Percentiles rank a stretch among this genome's conserved stretches.
phyloP scores from a whole-genome alignment of 2,329 filamentous ascomycete genomes.

The Penicillium sp. region DNA sequence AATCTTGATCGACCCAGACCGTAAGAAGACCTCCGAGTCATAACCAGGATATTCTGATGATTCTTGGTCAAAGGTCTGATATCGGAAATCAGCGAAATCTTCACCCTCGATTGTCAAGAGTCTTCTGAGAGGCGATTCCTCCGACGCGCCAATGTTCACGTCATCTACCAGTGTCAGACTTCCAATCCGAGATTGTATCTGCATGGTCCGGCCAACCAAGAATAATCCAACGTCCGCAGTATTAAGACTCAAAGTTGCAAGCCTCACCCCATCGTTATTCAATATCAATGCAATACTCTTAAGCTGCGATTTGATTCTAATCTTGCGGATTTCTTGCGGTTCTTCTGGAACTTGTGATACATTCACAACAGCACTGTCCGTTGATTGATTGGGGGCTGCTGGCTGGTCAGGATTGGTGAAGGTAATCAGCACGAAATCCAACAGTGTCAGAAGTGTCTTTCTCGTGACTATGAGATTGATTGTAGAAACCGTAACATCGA shows the following conservation, averaged over 20 bases:
- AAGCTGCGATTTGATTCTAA: slow-evolving; percentile 87
- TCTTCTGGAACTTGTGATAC: slow-evolving; percentile 23
- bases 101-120: slow-evolving; percentile 93
- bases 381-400: slow-evolving; percentile 28
- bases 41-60: slow-evolving; percentile 84
- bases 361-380: slow-evolving; percentile 27
- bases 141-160: slow-evolving; percentile 82
- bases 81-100: slow-evolving; percentile 93
- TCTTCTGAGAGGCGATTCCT: slow-evolving; percentile 74
- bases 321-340: slow-evolving; percentile 60
- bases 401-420: slow-evolving; percentile 67
- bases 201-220: slow-evolving; percentile 79
- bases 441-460: slow-evolving; percentile 81
- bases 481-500: slow-evolving; percentile 86
- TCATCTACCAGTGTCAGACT: slow-evolving; percentile 89
- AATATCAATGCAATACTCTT: slow-evolving; percentile 91
- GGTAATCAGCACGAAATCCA: slow-evolving; percentile 91
- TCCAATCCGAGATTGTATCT: slow-evolving; percentile 79
- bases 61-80: slow-evolving; percentile 84
- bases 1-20: slow-evolving; percentile 91
- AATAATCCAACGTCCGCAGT: slow-evolving; percentile 90
- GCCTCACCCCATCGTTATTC: slow-evolving; percentile 93
- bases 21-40: slow-evolving; percentile 83
- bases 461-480: slow-evolving; percentile 95
- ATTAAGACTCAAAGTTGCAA: slow-evolving; percentile 88